phyloP scores from a whole-genome alignment of 805 yeast genomes.

The Candida quercuum region DNA sequence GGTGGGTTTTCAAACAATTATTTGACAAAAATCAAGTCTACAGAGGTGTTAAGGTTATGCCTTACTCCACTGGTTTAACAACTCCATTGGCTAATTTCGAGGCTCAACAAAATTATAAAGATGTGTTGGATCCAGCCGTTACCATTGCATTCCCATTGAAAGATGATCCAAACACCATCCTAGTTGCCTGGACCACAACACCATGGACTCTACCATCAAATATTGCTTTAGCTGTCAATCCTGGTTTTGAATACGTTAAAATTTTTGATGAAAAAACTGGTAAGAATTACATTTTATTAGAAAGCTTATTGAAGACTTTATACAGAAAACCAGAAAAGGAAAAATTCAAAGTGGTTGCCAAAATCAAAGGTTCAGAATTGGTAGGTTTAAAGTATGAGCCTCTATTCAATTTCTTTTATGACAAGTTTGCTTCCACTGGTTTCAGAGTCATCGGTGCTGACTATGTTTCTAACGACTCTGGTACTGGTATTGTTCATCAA shows the following conservation, averaged over 20 bases:
- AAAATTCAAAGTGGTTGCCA: constrained; percentile 77
- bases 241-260: constrained; percentile 86
- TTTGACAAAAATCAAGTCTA: constrained; percentile 84
- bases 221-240: constrained; percentile 86
- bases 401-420: constrained; percentile 73
- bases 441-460: constrained; percentile 78
- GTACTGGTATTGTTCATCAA: constrained; percentile 99
- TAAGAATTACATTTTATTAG: constrained; percentile 77
- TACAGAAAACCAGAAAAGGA: constrained; percentile 95
- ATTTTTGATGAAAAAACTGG: constrained; percentile 85
- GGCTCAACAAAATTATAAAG: constrained; percentile 98
- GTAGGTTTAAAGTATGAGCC: constrained; percentile 81
- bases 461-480: constrained; percentile 88
- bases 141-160: constrained; percentile 82
- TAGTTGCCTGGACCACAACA: constrained; percentile 99
- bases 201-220: constrained; percentile 99
- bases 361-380: constrained; percentile 72
- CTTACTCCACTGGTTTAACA: constrained; percentile 95
- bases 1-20: constrained; percentile 97
- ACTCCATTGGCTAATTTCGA: constrained; percentile 97
- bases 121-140: constrained; percentile 94
- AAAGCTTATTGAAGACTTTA: constrained; percentile 71
- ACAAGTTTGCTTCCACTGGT: constrained; percentile 67
- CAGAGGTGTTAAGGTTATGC: constrained; percentile 97
- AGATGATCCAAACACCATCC: constrained; percentile 73